Evolutionary conservation across 495 filamentous ascomycete species (phyloP).

Genomic region (Chlorociboria aeruginascens): DNA sequence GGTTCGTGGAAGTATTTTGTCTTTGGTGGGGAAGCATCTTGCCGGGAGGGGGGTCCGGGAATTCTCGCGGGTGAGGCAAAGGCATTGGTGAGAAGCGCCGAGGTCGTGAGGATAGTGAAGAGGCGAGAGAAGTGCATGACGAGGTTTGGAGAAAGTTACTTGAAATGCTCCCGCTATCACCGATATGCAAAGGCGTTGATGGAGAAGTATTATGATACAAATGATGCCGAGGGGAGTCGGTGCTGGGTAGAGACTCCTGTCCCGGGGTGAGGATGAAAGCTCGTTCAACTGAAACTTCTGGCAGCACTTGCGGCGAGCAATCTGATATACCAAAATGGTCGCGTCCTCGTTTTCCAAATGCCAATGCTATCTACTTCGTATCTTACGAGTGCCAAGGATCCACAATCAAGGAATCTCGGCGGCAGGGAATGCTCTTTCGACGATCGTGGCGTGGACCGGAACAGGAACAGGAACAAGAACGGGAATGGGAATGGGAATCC

Average conservation of each 20-base stretch:
- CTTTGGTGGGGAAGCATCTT: neutral
- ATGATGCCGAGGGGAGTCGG: too few relatives aligned
- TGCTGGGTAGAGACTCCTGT: neutral
- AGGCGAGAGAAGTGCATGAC: slow-evolving; percentile 1
- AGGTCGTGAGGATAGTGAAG: neutral
- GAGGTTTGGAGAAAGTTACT: neutral
- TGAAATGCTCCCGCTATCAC: neutral
- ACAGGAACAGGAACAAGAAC: too few relatives aligned
- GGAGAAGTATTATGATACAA: neutral
- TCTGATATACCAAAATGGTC: neutral
- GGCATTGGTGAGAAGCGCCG: slow-evolving; percentile 1
- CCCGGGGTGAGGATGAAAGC: neutral
- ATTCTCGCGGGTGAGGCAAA: neutral
- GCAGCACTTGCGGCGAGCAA: too few relatives aligned
- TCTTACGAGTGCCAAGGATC: neutral
- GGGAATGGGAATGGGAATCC: too few relatives aligned
- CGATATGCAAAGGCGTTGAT: neutral
- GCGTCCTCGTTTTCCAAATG: neutral
- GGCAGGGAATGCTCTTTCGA: too few relatives aligned
- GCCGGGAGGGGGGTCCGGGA: neutral
- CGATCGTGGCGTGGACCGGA: too few relatives aligned
- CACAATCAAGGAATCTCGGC: neutral
- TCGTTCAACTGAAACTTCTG: too few relatives aligned
- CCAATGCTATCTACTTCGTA: too few relatives aligned
- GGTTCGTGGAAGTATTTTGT: slow-evolving; percentile 35